Evolutionary conservation across 1,284 basidiomycete species (phyloP).

Genomic region (Earliella scabrosa): DNA sequence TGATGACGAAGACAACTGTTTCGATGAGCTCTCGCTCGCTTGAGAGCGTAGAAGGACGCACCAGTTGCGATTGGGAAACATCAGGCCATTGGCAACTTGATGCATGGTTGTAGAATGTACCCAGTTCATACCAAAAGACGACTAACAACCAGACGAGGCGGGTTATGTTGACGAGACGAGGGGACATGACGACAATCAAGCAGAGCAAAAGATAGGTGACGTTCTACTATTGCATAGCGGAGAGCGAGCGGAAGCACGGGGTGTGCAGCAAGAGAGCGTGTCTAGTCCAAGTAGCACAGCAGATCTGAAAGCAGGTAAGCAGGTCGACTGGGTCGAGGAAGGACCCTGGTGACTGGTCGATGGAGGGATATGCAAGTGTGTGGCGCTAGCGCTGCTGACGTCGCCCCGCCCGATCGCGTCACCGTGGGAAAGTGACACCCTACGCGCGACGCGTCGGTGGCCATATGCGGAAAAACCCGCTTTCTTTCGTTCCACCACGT

Average conservation of each 20-base stretch:
- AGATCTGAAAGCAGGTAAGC: no score
- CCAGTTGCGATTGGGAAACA: conserved; percentile 25
- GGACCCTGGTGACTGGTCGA: no score
- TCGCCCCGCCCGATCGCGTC: conserved; percentile 10
- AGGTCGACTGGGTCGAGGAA: no score
- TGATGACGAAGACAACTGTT: not conserved
- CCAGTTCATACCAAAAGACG: conserved; percentile 75
- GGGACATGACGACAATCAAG: not conserved
- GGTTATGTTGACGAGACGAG: conserved; percentile 35
- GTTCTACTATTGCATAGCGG: not conserved
- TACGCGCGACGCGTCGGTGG: conserved; percentile 20
- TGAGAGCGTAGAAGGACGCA: conserved; percentile 18
- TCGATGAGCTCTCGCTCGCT: conserved; percentile 10
- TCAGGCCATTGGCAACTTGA: conserved; percentile 67
- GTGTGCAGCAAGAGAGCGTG: no score
- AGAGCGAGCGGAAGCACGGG: not conserved
- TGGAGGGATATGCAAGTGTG: not conserved
- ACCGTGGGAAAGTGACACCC: conserved; percentile 16
- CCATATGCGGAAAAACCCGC: conserved; percentile 16
- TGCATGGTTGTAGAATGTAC: conserved; percentile 56
- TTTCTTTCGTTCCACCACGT: conserved; percentile 14
- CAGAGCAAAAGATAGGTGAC: not conserved
- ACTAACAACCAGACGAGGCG: conserved; percentile 59
- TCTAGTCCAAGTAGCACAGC: no score
- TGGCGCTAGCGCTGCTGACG: not conserved